These are phyloP conservation scores for Ensete glaucum DNA, from an alignment of 176 grass and related monocot species.

Conservation along the genomic window DNA sequence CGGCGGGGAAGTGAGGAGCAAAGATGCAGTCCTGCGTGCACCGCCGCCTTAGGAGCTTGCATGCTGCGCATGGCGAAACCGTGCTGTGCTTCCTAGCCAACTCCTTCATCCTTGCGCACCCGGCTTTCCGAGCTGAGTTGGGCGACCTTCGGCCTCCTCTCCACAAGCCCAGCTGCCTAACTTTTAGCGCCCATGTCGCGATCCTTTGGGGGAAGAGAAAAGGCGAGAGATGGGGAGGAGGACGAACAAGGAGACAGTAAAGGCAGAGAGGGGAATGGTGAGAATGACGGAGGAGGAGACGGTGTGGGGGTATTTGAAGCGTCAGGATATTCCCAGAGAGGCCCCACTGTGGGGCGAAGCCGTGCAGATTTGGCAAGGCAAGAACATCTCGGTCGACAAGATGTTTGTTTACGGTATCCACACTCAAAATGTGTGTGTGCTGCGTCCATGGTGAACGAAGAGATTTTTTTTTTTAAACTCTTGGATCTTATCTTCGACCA, in stretches of 20 bases:
- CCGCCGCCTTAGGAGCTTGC: conserved; percentile 6
- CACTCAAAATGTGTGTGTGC: too few relatives aligned
- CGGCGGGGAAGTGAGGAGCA: conserved; percentile 1
- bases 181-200: neutral
- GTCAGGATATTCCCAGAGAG: too few relatives aligned
- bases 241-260: too few relatives aligned
- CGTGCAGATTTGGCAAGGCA: conserved; percentile 24
- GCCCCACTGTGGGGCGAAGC: too few relatives aligned
- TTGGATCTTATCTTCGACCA: too few relatives aligned
- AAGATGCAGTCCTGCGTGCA: conserved; percentile 12
- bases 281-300: too few relatives aligned
- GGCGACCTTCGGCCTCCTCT: neutral
- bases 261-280: too few relatives aligned
- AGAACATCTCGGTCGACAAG: conserved; percentile 32
- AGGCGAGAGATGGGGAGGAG: neutral
- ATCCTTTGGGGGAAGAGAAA: neutral
- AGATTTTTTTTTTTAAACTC: too few relatives aligned
- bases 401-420: neutral
- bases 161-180: neutral
- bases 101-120: neutral
- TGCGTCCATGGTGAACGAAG: too few relatives aligned
- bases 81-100: neutral
- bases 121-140: neutral
- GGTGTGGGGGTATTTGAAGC: too few relatives aligned
- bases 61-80: conserved; percentile 1